These are phyloP conservation scores for Dendrocalamus sinicus DNA, from an alignment of 176 grass and related monocot genomes.

Conservation along the genomic window DNA sequence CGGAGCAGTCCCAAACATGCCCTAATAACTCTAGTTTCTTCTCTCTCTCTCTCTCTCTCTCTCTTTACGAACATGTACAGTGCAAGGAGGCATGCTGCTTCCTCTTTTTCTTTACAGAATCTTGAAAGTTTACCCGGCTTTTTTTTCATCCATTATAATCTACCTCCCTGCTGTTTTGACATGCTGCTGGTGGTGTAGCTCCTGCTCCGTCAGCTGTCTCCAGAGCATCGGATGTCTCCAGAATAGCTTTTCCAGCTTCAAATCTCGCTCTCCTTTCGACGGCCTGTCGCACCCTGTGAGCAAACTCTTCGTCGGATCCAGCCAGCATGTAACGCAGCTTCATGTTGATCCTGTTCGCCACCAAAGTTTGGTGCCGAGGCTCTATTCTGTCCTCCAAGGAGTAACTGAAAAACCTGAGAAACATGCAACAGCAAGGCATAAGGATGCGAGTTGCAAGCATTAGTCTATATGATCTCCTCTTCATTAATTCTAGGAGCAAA, in stretches of 20 bases:
- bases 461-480: neutral
- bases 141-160: conserved; percentile 6
- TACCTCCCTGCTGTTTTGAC: neutral
- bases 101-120: neutral
- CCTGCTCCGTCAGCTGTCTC: conserved; percentile 11
- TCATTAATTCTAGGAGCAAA: neutral
- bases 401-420: conserved; percentile 91
- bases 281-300: conserved; percentile 63
- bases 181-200: conserved; percentile 5
- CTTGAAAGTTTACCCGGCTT: neutral
- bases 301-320: conserved; percentile 75
- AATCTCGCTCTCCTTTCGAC: conserved; percentile 77
- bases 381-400: conserved; percentile 80
- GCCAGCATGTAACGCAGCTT: conserved; percentile 89
- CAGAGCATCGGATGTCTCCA: conserved; percentile 23
- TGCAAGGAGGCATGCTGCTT: neutral
- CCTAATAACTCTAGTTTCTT: no score
- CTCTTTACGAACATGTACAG: neutral
- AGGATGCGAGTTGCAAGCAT: neutral
- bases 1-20: no score
- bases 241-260: conserved; percentile 48
- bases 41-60: fast-evolving
- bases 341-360: conserved; percentile 81
- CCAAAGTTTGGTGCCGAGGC: conserved; percentile 71
- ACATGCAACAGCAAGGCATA: neutral